Percentiles rank a stretch among this genome's conserved stretches.
Evolutionary conservation across 345 rosid species (phyloP).

Genomic region (Brassica carinata): DNA sequence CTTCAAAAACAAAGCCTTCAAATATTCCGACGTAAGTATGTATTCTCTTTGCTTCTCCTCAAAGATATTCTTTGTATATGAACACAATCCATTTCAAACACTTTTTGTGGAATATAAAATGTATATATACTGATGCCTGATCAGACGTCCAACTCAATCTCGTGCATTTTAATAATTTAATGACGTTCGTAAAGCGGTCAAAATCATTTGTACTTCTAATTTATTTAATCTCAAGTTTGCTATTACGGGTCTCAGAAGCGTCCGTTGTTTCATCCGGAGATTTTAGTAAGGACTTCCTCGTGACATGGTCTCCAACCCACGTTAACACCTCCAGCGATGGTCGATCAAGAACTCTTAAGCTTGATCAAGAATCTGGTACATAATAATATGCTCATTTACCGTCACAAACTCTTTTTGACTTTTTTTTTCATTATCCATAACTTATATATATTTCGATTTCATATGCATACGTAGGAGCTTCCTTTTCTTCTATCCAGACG

Average conservation of each 20-base stretch:
- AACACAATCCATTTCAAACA: conserved; percentile 12
- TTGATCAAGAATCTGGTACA: conserved; percentile 77
- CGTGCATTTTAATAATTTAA: background rate
- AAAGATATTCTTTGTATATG: conserved; percentile 34
- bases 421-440: background rate
- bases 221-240: conserved; percentile 32
- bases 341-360: conserved; percentile 60
- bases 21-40: conserved; percentile 9
- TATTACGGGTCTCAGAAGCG: conserved; percentile 46
- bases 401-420: background rate
- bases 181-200: conserved; percentile 33
- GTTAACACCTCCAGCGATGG: conserved; percentile 73
- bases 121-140: conserved; percentile 25
- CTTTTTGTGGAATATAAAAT: conserved; percentile 42
- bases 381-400: background rate
- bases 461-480: conserved; percentile 53
- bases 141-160: conserved; percentile 10
- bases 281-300: conserved; percentile 66
- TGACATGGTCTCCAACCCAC: conserved; percentile 79
- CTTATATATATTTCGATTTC: background rate
- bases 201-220: conserved; percentile 24
- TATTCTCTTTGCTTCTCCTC: conserved; percentile 33
- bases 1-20: background rate
- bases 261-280: conserved; percentile 65
- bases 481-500: conserved; percentile 66